Evolutionary conservation across 1,284 basidiomycete genomes (phyloP), one percentile per base, ranked within the genome.

Genomic region (Nidula niveotomentosa): DNA sequence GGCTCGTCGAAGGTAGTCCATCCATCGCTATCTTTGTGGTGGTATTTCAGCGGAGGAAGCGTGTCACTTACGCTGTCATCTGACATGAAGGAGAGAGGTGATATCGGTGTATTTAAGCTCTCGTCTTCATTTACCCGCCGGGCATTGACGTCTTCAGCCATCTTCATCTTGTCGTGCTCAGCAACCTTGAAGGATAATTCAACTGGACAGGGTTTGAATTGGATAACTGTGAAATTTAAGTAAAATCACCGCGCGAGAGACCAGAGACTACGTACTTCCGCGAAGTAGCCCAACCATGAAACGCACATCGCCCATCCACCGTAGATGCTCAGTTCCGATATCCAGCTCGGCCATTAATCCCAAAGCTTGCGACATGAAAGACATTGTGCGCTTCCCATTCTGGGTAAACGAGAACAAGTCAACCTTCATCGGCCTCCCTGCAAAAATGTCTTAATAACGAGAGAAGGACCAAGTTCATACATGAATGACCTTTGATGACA

Each of bases 261-360:
- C 15, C 43, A 18, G 45, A 48, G 49, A 44, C 4, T 3, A 65
- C 81, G 61, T 62, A 88, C 88, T 62, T 62, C 90, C 93, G 52
- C 85, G 80, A 1, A 98, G 65, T 67, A 88, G 90, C 3, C 96
- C 95, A 52, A 88, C 76, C n/a, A 91, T 67, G 72, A 98, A 99
- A 1, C 96, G 87, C 7, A 83, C 78, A 67, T 94, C 91, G n/a
- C 96, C 96, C 83, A 99, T 88, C 86, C 93, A 97, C 2, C 96
- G 84, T 47, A 96, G 70, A 63, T 91, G 75, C 56, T 98, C 95
- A 0, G 95, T 98, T 13, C 93, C 89, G 47, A 93, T 71, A 69
- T 96, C 94, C 33, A 96, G 64, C 63, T 98, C 95, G 8, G 96
- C 94, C 86, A 97, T 93, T 36, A 99, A 78, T 0, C 96, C 96